A percentile compares a stretch with the other conserved stretches of the same genome.
phyloP scores from a whole-genome alignment of 2,329 filamentous ascomycete species.

The Pseudodiploospora longispora region DNA sequence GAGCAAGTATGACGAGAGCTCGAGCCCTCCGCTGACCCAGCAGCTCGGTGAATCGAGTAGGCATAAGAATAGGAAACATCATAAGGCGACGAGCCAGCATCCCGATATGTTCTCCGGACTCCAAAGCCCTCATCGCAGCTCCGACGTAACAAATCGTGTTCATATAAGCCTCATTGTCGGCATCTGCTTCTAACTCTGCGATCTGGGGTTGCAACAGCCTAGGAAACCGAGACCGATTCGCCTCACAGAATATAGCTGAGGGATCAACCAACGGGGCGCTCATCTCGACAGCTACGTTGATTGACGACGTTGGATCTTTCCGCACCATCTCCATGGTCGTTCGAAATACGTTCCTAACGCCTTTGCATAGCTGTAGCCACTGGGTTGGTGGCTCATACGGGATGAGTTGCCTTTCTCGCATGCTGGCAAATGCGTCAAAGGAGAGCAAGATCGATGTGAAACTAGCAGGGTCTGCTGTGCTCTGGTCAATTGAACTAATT shows the following conservation, averaged over 20 bases:
- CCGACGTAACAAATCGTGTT: conserved; percentile 11
- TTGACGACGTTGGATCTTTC: conserved; percentile 8
- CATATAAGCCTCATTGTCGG: conserved; percentile 12
- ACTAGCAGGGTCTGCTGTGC: conserved; percentile 14
- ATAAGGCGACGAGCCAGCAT: conserved; percentile 13
- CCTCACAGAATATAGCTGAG: conserved; percentile 2
- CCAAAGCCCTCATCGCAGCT: conserved; percentile 9
- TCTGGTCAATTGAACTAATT: conserved; percentile 7
- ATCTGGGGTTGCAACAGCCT: conserved; percentile 5
- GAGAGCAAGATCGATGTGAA: conserved; percentile 16
- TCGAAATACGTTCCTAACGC: conserved; percentile 13
- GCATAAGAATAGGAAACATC: conserved; percentile 13
- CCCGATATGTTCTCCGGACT: conserved; percentile 9
- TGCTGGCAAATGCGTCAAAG: conserved; percentile 13
- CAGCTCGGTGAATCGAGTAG: conserved; percentile 11
- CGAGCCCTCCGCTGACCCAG: conserved; percentile 12
- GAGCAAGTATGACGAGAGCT: conserved; percentile 15
- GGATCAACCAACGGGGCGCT: conserved; percentile 9
- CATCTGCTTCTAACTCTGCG: conserved; percentile 4
- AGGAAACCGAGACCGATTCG: conserved; percentile 6
- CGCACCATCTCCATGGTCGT: conserved; percentile 8
- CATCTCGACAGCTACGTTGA: conserved; percentile 9
- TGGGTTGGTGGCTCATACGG: conserved; percentile 16
- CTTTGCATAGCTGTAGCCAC: conserved; percentile 17
- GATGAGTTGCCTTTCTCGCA: conserved; percentile 11